Percentiles rank a stretch among this genome's conserved stretches.
phyloP scores from a whole-genome alignment of 129 eudicot genomes.

The Pulicaria dysenterica region DNA sequence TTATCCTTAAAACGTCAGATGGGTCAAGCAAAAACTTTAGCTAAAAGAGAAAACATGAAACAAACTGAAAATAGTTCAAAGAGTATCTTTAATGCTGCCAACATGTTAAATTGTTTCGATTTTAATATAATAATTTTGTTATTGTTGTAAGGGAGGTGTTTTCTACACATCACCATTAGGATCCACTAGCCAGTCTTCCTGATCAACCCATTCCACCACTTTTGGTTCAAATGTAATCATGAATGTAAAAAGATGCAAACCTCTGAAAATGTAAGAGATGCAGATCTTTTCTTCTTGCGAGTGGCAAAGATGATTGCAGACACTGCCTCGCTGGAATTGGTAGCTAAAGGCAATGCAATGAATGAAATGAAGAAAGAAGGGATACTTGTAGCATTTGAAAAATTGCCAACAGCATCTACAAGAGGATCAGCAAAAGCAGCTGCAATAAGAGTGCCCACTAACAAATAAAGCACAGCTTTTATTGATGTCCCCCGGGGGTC shows the following conservation, averaged over 20 bases:
- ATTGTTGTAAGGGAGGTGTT: no score
- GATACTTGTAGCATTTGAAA: constrained; percentile 81
- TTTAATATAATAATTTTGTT: no score
- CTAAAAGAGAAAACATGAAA: no score
- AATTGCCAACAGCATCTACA: constrained; percentile 80
- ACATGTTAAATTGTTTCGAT: no score
- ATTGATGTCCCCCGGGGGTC: constrained; percentile 55
- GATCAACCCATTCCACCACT: neutral
- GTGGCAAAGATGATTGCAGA: constrained; percentile 86
- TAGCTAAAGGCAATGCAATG: constrained; percentile 82
- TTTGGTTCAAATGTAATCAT: neutral
- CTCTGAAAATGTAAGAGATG: constrained; percentile 95
- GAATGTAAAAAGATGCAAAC: constrained; percentile 37
- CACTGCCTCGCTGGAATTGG: constrained; percentile 95
- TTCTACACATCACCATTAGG: no score
- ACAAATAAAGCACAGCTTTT: constrained; percentile 60
- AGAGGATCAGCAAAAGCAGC: constrained; percentile 95
- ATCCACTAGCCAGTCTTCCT: neutral
- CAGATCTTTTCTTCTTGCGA: constrained; percentile 76
- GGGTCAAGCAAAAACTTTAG: neutral
- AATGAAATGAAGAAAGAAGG: constrained; percentile 95
- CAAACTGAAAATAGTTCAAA: no score
- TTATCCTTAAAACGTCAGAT: neutral
- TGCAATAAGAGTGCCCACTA: constrained; percentile 76
- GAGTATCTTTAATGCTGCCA: no score